A percentile compares a stretch with the other conserved stretches of the same genome.
Evolutionary conservation across 2,329 filamentous ascomycete species (phyloP).

Genomic region (Bipolaris zeicola): DNA sequence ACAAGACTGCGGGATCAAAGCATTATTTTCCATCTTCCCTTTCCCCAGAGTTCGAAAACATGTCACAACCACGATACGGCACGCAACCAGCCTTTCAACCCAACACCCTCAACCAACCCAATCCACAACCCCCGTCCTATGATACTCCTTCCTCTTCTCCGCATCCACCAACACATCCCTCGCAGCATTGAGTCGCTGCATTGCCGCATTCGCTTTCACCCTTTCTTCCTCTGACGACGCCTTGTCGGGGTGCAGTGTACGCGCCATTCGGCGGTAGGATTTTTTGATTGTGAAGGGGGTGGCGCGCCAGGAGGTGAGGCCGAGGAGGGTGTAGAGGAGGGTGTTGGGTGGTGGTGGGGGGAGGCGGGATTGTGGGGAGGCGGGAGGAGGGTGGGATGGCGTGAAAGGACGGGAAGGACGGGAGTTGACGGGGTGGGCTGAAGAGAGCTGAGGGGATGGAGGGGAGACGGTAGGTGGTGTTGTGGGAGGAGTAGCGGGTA

Average conservation of each 20-base stretch:
- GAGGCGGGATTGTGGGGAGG: no score
- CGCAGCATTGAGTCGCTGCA: slow-evolving; percentile 35
- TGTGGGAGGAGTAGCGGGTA: not conserved
- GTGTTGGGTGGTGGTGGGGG: slow-evolving; percentile 7
- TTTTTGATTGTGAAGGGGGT: slow-evolving; percentile 17
- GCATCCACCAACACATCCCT: slow-evolving; percentile 29
- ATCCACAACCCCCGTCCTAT: slow-evolving; percentile 15
- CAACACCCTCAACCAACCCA: slow-evolving; percentile 1
- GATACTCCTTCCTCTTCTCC: slow-evolving; percentile 15
- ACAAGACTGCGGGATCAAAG: no score
- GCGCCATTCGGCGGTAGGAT: slow-evolving; percentile 23
- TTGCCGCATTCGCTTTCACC: slow-evolving; percentile 21
- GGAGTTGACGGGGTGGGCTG: no score
- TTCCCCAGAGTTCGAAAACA: no score
- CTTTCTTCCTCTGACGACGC: slow-evolving; percentile 12
- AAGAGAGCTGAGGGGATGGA: not conserved
- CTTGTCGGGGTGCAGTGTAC: slow-evolving; percentile 32
- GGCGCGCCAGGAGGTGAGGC: slow-evolving; percentile 20
- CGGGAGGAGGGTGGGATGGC: no score
- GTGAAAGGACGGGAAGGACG: no score
- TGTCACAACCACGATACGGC: no score
- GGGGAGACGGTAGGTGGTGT: slow-evolving; percentile 5
- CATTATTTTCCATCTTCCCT: no score
- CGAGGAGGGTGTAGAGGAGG: slow-evolving; percentile 26
- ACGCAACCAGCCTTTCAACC: no score